A percentile compares a stretch with the other conserved stretches of the same genome.
phyloP scores from a whole-genome alignment of 1,284 basidiomycete genomes.

The Earliella scabrosa region DNA sequence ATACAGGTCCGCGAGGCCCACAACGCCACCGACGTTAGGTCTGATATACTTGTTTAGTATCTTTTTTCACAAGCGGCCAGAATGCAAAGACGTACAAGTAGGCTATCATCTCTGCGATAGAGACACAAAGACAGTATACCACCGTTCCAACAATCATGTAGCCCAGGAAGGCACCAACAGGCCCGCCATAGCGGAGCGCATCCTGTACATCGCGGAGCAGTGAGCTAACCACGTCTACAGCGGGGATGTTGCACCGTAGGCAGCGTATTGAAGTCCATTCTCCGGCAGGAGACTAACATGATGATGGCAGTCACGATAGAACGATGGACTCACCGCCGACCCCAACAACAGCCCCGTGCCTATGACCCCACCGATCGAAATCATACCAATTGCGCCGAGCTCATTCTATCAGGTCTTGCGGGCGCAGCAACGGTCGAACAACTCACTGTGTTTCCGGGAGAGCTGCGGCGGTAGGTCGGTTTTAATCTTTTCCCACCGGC shows the following conservation, averaged over 20 bases:
- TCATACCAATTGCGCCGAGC: constrained; percentile 34
- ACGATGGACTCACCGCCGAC: too few species aligned
- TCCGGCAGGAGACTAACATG: constrained; percentile 18
- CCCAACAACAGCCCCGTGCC: too few species aligned
- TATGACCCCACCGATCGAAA: constrained; percentile 32
- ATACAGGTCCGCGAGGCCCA: constrained; percentile 65
- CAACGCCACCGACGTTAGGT: constrained; percentile 83
- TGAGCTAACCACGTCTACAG: background rate
- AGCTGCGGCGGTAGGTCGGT: constrained; percentile 35
- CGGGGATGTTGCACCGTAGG: too few species aligned
- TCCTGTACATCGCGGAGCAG: constrained; percentile 57
- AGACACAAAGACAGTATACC: constrained; percentile 44
- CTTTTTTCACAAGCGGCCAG: constrained; percentile 3
- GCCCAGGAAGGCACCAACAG: constrained; percentile 64
- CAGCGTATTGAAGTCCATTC: too few species aligned
- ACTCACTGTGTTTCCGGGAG: constrained; percentile 33
- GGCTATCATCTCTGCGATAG: constrained; percentile 38
- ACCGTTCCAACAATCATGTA: constrained; percentile 56
- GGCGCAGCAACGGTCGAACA: background rate
- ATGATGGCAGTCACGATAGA: too few species aligned
- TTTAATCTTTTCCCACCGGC: constrained; percentile 35
- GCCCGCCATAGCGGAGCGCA: constrained; percentile 62
- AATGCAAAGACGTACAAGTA: constrained; percentile 26
- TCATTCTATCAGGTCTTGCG: background rate
- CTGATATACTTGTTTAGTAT: constrained; percentile 39